phyloP scores from a whole-genome alignment of 257 asterid species.

The Thymus mandschuricus region DNA sequence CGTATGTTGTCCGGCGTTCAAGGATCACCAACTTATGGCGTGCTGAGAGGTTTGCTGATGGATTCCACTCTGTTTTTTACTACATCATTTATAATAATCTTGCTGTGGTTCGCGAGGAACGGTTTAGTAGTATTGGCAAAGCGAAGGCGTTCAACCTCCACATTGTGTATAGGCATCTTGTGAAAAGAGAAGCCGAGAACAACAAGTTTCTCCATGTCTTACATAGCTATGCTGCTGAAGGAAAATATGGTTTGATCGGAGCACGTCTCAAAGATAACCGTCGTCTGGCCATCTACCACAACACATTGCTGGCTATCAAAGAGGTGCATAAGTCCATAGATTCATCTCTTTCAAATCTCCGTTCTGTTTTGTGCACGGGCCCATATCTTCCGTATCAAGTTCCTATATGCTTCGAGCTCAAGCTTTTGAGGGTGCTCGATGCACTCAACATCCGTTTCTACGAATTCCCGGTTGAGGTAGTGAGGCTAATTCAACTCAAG shows the following conservation, averaged over 20 bases:
- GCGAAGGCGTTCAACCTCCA: conserved; percentile 3
- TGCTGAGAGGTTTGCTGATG: not conserved
- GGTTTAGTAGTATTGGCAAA: not conserved
- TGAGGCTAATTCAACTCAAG: not conserved
- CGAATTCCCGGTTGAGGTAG: conserved; percentile 2
- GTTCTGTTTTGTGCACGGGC: no score
- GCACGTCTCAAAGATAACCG: no score
- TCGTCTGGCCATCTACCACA: no score
- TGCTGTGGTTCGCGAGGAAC: not conserved
- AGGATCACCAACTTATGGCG: not conserved
- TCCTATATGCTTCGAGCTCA: not conserved
- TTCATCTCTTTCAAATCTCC: no score
- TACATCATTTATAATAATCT: not conserved
- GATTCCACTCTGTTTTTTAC: not conserved
- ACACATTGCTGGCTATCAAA: no score
- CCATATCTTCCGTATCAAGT: no score
- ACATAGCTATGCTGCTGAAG: not conserved
- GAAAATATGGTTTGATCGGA: not conserved
- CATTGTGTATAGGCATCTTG: not conserved
- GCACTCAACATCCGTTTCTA: conserved; percentile 3
- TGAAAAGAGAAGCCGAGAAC: not conserved
- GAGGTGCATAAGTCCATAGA: no score
- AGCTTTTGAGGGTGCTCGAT: conserved; percentile 12
- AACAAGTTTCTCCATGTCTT: not conserved
- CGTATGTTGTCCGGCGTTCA: not conserved